Evolutionary conservation across 805 yeast genomes (phyloP).

Genomic region (Wickerhamomyces silvicola): DNA sequence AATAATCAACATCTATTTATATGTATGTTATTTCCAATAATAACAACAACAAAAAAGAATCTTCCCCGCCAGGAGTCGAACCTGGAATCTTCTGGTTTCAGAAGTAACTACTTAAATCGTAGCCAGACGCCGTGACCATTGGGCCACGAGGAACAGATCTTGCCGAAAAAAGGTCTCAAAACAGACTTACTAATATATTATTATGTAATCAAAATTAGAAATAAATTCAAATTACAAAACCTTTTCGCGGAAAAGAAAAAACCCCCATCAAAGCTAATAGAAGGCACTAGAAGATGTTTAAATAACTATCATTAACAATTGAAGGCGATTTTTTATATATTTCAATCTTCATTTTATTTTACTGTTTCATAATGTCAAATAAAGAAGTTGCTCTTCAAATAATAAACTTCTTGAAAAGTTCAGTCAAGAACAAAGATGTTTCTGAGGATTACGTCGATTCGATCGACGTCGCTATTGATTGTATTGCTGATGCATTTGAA

Average conservation of each 20-base stretch:
- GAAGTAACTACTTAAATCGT: constrained; percentile 43
- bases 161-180: too few species aligned
- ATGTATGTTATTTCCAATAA: too few species aligned
- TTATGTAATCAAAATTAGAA: too few species aligned
- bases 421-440: constrained; percentile 56
- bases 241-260: too few species aligned
- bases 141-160: constrained; percentile 62
- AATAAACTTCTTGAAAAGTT: constrained; percentile 58
- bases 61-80: constrained; percentile 32
- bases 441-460: constrained; percentile 81
- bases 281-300: too few species aligned
- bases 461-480: constrained; percentile 88
- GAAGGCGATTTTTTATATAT: too few species aligned
- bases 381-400: constrained; percentile 69
- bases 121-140: constrained; percentile 74
- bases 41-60: constrained; percentile 23
- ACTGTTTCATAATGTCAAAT: constrained; percentile 25
- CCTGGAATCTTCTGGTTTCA: constrained; percentile 30
- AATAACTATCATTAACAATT: too few species aligned
- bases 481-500: constrained; percentile 81
- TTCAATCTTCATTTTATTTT: too few species aligned
- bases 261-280: too few species aligned
- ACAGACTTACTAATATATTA: too few species aligned
- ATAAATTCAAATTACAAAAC: too few species aligned
- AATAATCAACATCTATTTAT: too few species aligned